Conservation (phyloP, 805 yeast genomes). For the Saccharomyces kudriavzevii region DNA sequence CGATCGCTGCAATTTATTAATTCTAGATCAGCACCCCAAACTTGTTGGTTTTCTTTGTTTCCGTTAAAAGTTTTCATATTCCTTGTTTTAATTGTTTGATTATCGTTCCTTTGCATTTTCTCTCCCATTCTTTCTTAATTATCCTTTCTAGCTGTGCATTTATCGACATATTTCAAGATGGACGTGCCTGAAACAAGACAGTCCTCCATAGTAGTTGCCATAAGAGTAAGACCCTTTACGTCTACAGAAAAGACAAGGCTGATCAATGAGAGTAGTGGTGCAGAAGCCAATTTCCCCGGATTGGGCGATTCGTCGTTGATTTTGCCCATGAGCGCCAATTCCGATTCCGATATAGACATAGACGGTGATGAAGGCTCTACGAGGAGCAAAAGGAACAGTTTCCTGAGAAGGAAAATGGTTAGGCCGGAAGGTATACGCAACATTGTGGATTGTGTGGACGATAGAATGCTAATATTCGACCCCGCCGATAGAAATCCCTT, state of each 20-base stretch:
- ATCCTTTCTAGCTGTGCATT: background rate
- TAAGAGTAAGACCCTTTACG: constrained; percentile 81
- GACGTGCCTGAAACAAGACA: constrained; percentile 18
- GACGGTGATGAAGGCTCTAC: constrained; percentile 8
- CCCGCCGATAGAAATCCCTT: constrained; percentile 67
- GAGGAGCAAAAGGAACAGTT: background rate
- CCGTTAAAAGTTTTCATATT: background rate
- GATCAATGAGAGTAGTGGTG: constrained; percentile 33
- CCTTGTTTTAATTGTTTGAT: background rate
- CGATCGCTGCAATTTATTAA: background rate
- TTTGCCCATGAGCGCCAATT: constrained; percentile 7
- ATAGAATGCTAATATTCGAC: constrained; percentile 77
- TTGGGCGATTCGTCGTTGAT: constrained; percentile 14
- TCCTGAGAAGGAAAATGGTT: constrained; percentile 6
- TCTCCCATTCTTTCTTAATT: background rate
- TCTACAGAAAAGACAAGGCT: constrained; percentile 43
- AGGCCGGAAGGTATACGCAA: constrained; percentile 52
- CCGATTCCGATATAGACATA: background rate
- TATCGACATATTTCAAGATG: background rate
- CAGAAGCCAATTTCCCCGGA: constrained; percentile 3
- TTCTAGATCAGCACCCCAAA: background rate
- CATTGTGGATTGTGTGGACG: constrained; percentile 73
- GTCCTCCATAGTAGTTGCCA: constrained; percentile 68
- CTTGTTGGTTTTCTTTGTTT: background rate
- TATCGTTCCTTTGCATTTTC: background rate